Evolutionary conservation across 768 basidiomycete genomes (phyloP), one percentile per base, ranked within the genome.

Genomic region (Crucibulum laeve): DNA sequence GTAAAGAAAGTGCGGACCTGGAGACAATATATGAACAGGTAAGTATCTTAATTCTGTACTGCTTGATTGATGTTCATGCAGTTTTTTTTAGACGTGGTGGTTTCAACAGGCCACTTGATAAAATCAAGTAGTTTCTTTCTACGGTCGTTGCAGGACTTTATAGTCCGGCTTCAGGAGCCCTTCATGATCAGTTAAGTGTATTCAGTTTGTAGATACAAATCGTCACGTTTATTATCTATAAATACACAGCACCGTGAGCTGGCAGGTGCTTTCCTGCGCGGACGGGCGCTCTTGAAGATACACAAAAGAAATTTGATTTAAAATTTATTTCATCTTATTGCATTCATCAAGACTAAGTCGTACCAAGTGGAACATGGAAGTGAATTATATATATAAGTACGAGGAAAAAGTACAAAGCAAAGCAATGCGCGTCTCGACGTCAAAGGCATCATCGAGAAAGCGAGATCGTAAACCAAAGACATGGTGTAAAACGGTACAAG

Each of bases 11-110:
- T 78, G 44, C 73, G 91, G 47, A 94, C 91, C 19, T 95, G 92
- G 94, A 75, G 92, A 51, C 95, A 98, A 64, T 99, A 99, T 63
- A 99, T 99, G 95, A 97, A 97, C 62, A 79, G 92, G 81, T 83
- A 53, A 38, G 74, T 47, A 24, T n/a, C 48, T n/a, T 10, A n/a
- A 19, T 37, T 18, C 22, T 23, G 10, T n/a, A n/a, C n/a, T n/a
- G n/a, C 5, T 39, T 13, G 13, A 5, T 17, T 19, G 34, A 10
- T 35, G 25, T 43, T 15, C 24, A 28, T 40, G n/a, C 21, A 49
- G 28, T 5, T 49, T 22, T 43, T 51, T 38, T 32, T 49, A 86
- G 88, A 40, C 84, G 86, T 49, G 90, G 91, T 50, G 88, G 89
- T 39, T 88, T 92, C 71, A 88, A 91, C 69, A 80, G 92, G 53